phyloP scores from a whole-genome alignment of 2,329 filamentous ascomycete genomes.

The Clonostachys byssicola region DNA sequence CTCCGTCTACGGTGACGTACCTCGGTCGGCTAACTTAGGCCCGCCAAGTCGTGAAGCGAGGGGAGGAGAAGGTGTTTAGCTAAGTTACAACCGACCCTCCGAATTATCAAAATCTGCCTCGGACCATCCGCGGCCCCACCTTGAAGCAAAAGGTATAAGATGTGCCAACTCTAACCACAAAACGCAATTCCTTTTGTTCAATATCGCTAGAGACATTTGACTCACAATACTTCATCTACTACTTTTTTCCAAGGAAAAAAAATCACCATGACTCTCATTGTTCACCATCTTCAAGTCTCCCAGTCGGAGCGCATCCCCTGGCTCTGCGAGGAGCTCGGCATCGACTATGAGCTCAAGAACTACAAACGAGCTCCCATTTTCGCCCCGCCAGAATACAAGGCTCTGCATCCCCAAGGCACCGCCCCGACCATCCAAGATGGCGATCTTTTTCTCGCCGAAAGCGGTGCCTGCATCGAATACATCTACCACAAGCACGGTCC shows the following conservation, averaged over 20 bases:
- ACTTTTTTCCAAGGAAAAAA: neutral
- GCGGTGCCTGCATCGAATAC: slow-evolving; percentile 57
- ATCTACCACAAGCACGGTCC: slow-evolving; percentile 24
- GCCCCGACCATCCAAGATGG: slow-evolving; percentile 58
- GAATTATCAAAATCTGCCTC: neutral
- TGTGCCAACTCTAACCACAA: no score
- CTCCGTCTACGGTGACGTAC: no score
- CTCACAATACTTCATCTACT: neutral
- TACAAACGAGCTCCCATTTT: slow-evolving; percentile 24
- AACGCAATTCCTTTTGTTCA: no score
- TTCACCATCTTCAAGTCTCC: slow-evolving; percentile 52
- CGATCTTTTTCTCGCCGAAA: slow-evolving; percentile 52
- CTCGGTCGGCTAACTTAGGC: no score
- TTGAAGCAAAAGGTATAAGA: neutral
- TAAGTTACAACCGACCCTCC: no score
- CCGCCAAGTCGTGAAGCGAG: no score
- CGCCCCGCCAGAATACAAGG: slow-evolving; percentile 30
- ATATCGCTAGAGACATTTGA: neutral
- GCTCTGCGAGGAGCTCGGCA: slow-evolving; percentile 59
- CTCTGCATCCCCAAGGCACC: slow-evolving; percentile 43
- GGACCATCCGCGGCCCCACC: neutral
- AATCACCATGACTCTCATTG: slow-evolving; percentile 16
- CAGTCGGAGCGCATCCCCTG: slow-evolving; percentile 62
- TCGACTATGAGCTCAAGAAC: slow-evolving; percentile 36
- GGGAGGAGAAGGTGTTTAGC: no score